Evolutionary conservation across 345 rosid genomes (phyloP).

Genomic region (Salix brachista): DNA sequence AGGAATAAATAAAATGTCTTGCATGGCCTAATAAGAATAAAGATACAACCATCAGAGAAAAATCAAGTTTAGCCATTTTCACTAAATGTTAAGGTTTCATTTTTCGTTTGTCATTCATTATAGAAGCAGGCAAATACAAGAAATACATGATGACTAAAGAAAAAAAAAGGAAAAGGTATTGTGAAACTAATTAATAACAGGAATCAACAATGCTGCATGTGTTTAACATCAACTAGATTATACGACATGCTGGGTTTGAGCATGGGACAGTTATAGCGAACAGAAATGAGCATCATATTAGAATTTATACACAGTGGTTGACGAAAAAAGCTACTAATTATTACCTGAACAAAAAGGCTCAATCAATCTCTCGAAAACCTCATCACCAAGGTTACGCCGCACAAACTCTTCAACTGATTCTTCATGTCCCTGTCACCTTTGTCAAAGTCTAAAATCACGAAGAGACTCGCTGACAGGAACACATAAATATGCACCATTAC

Average conservation of each 20-base stretch:
- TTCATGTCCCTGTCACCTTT: conserved; percentile 90
- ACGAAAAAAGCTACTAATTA: background rate
- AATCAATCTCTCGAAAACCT: conserved; percentile 88
- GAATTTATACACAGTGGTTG: background rate
- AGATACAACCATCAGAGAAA: background rate
- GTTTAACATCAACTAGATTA: background rate
- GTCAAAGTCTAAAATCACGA: conserved; percentile 51
- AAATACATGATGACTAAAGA: background rate
- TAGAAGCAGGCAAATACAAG: background rate
- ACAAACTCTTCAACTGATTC: conserved; percentile 97
- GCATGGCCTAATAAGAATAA: background rate
- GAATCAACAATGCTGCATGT: background rate
- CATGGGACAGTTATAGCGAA: background rate
- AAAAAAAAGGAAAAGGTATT: background rate
- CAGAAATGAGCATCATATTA: background rate
- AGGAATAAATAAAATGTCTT: background rate
- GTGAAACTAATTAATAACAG: background rate
- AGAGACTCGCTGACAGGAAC: conserved; percentile 22
- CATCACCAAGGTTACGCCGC: conserved; percentile 84
- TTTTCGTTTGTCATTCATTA: background rate
- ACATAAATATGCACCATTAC: background rate
- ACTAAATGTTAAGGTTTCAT: background rate
- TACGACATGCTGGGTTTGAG: background rate
- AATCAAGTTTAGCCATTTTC: background rate
- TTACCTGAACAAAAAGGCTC: conserved; percentile 98